Percentiles rank a stretch among this genome's conserved stretches.
phyloP scores from a whole-genome alignment of 352 stramenopile genomes.

The Globisporangium ultimum region DNA sequence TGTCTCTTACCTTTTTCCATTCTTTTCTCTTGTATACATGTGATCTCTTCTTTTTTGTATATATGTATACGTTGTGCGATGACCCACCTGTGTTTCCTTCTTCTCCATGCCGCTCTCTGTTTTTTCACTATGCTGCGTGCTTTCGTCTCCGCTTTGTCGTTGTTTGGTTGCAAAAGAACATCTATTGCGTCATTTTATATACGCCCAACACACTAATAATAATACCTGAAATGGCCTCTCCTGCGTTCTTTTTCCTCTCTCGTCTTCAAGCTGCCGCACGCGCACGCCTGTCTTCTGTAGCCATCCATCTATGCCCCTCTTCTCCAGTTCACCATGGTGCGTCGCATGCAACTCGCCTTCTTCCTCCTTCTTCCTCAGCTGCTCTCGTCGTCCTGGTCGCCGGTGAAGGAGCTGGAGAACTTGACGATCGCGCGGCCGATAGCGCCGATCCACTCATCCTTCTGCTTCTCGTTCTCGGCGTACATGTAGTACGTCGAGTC shows the following conservation, averaged over 20 bases:
- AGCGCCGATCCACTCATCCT: conserved; percentile 93
- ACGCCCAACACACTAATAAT: neutral
- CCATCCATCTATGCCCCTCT: neutral
- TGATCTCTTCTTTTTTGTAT: too few species aligned
- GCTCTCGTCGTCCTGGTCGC: conserved; percentile 82
- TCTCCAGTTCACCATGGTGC: neutral
- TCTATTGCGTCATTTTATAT: conserved; percentile 1
- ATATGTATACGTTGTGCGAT: too few species aligned
- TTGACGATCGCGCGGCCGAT: conserved; percentile 97
- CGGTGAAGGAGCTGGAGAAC: conserved; percentile 95
- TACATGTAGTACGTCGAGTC: conserved; percentile 92
- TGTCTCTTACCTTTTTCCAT: too few species aligned
- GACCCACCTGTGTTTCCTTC: too few species aligned
- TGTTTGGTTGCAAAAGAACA: conserved; percentile 4
- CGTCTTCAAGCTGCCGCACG: too few species aligned
- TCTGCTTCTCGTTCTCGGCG: conserved; percentile 89
- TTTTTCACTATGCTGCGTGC: too few species aligned
- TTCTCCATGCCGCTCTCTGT: too few species aligned
- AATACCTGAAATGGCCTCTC: neutral
- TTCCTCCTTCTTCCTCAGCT: conserved; percentile 1
- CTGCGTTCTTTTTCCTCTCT: neutral
- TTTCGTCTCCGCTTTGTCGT: too few species aligned
- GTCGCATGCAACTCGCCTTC: neutral
- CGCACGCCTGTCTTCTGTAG: too few species aligned
- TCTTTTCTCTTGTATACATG: too few species aligned